Percentiles rank a stretch among this genome's conserved stretches.
Evolutionary conservation across 2,329 filamentous ascomycete genomes (phyloP).

Genomic region (Hypomyces rosellus): DNA sequence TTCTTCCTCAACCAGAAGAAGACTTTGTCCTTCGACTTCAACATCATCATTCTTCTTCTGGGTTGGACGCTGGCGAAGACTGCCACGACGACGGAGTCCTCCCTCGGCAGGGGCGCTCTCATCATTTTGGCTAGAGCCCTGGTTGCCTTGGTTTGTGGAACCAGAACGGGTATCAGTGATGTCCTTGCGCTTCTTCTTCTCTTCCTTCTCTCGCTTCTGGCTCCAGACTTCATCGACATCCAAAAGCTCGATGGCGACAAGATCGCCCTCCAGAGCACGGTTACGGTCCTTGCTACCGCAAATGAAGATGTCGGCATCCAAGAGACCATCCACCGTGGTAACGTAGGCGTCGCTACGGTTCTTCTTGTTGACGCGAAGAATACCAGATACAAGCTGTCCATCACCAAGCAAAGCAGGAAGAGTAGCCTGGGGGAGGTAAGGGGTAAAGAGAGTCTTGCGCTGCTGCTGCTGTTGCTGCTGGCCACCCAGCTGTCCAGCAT

Average conservation of each 20-base stretch:
- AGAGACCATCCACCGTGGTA: slow-evolving; percentile 75
- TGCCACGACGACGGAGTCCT: slow-evolving; percentile 85
- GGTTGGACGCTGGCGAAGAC: slow-evolving; percentile 89
- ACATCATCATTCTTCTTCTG: slow-evolving; percentile 99
- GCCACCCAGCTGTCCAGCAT: slow-evolving; percentile 59
- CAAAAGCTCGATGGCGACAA: slow-evolving; percentile 90
- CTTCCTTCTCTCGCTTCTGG: slow-evolving; percentile 98
- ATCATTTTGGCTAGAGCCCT: slow-evolving; percentile 56
- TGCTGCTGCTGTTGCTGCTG: slow-evolving; percentile 76
- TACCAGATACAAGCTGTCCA: slow-evolving; percentile 91
- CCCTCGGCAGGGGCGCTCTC: slow-evolving; percentile 64
- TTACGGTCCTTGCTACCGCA: slow-evolving; percentile 99
- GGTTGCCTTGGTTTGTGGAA: slow-evolving; percentile 65
- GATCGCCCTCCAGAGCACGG: slow-evolving; percentile 88
- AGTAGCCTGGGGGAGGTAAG: slow-evolving; percentile 91
- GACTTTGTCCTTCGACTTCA: slow-evolving; percentile 94
- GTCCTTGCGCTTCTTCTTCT: slow-evolving; percentile 99
- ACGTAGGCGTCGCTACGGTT: slow-evolving; percentile 98
- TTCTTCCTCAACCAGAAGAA: slow-evolving; percentile 94
- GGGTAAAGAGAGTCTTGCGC: slow-evolving; percentile 96
- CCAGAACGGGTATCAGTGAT: slow-evolving; percentile 84
- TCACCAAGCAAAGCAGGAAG: slow-evolving; percentile 84
- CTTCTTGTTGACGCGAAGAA: slow-evolving; percentile 98
- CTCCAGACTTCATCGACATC: slow-evolving; percentile 98
- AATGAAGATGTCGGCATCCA: slow-evolving; percentile 98